Conservation (phyloP, 1,284 basidiomycete species). For the Heterobasidion parviporum region DNA sequence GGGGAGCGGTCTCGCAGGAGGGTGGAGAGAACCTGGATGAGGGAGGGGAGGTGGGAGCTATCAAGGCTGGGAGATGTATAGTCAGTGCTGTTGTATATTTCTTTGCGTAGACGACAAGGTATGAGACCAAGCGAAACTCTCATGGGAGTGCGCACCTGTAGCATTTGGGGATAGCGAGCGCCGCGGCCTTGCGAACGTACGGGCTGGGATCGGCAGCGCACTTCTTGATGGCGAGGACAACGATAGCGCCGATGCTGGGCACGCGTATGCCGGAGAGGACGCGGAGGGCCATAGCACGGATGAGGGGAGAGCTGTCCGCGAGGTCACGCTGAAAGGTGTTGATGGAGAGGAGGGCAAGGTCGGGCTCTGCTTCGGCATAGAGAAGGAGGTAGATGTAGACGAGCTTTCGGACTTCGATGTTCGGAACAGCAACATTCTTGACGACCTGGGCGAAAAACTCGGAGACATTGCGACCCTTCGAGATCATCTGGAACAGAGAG, state of each 20-base stretch:
- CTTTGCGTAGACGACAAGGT: neutral
- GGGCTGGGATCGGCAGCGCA: slow-evolving; percentile 87
- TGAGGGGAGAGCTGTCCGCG: slow-evolving; percentile 85
- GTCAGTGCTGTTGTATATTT: neutral
- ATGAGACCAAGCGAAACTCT: neutral
- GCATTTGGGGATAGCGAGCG: slow-evolving; percentile 82
- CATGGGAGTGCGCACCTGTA: slow-evolving; percentile 52
- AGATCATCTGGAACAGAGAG: slow-evolving; percentile 64
- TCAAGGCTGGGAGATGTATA: slow-evolving; percentile 52
- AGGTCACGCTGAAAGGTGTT: slow-evolving; percentile 99
- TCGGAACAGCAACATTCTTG: slow-evolving; percentile 86
- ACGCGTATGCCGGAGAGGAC: slow-evolving; percentile 90
- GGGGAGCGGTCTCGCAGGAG: slow-evolving; percentile 82
- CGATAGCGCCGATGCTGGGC: slow-evolving; percentile 79
- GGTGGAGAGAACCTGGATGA: slow-evolving; percentile 69
- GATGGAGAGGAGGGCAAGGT: slow-evolving; percentile 92
- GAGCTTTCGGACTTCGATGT: slow-evolving; percentile 92
- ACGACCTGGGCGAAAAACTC: slow-evolving; percentile 92
- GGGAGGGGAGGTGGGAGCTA: slow-evolving; percentile 56
- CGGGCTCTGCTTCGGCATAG: slow-evolving; percentile 89
- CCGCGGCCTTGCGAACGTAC: slow-evolving; percentile 89
- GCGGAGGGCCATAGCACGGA: slow-evolving; percentile 90
- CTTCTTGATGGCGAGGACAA: slow-evolving; percentile 86
- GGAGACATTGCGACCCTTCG: slow-evolving; percentile 87
- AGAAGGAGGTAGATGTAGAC: slow-evolving; percentile 96